Evolutionary conservation across 2,329 filamentous ascomycete genomes (phyloP), one percentile per base, ranked within the genome.

Genomic region (Ophiostoma himal-ulmi): DNA sequence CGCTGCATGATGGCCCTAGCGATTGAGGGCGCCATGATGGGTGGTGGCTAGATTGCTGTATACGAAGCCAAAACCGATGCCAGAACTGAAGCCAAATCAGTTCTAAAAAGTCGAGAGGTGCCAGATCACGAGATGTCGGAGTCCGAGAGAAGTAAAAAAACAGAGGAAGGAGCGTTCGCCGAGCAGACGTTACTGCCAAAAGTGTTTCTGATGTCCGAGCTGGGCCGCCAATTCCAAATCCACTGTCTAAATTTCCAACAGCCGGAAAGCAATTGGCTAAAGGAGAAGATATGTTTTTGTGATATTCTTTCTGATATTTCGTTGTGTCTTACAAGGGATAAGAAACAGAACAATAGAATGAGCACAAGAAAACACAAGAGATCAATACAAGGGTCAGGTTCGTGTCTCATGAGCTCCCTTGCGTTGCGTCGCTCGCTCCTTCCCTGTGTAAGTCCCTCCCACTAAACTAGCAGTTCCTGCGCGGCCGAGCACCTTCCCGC

Each of bases 1-100:
- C 82, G 79, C 70, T 82, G 83, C 73, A 85, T 75, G 62, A 79
- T 75, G 26, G 69, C 67, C 44, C 41, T 52, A 26, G 67, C 67
- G 26, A 39, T 20, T 5, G 69, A 41, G 52, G 68, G 44, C 8
- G 68, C 68, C 71, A 72, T 73, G 48, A 37, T 10, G 57, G 54
- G 10, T 44, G 57, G 30, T 30, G 30, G 3, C 30, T 30, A 30
- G 30, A 30, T 30, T 30, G 14, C 6, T 41, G 20, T n/a, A 17
- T 60, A 30, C 30, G 30, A 30, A 3, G 52, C 20, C 52, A 54
- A 22, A 54, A 7, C 13, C 2, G 22, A 11, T 8, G 7, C 7
- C 7, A 39, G 7, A 26, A 20, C 34, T 20, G 62, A 39, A 41
- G 37, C 34, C 17, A 17, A 67, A 20, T 44, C 48, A 26, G 64